Evolutionary conservation across 2,329 filamentous ascomycete species (phyloP), one percentile per base, ranked within the genome.

Genomic region (Amauroascus niger): DNA sequence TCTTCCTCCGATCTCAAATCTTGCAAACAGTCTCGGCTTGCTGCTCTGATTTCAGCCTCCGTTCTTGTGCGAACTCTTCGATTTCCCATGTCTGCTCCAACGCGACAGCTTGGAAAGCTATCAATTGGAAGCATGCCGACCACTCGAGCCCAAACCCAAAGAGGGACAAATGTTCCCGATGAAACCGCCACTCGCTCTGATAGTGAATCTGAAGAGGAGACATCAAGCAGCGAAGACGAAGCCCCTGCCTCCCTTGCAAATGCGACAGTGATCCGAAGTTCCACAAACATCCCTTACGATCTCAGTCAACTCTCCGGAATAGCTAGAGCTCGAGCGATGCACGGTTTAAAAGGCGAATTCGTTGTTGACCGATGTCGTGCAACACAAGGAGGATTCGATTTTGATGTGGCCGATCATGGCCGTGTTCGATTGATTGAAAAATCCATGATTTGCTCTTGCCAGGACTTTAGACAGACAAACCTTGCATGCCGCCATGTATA

Each of bases 401-500:
- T 72, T 51, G 64, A 69, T 44, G 57, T 72, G 20, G 56, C 62
- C 30, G 69, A 72, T 50, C 63, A 62, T 41, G 65, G 65, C 5
- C 64, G 58, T 9, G 64, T 72, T 47, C 66, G 65, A 44, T 57
- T 72, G 37, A 60, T 61, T 8, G 35, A 62, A 3, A 61, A 63
- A 24, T 55, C 62, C 13, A 62, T 63, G 48, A 65, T 62, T 44
- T 72, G 70, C 55, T 68, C 66, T 33, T 72, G 70, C 46, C 58
- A 57, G n/a, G 63, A 64, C 32, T 72, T 68, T 50, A 55, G 59
- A 28, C 57, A 59, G 46, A 61, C 56, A 16, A 59, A 64, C 3
- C 59, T 63, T 26, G 69, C 69, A 13, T 72, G 70, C 52, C 67
- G 69, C 45, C 70, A 72, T 61, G 70, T 72, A 39, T 72, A 69